Base-by-base conservation (phyloP, 805 yeast genomes). In the Kuraishia hungarica region DNA sequence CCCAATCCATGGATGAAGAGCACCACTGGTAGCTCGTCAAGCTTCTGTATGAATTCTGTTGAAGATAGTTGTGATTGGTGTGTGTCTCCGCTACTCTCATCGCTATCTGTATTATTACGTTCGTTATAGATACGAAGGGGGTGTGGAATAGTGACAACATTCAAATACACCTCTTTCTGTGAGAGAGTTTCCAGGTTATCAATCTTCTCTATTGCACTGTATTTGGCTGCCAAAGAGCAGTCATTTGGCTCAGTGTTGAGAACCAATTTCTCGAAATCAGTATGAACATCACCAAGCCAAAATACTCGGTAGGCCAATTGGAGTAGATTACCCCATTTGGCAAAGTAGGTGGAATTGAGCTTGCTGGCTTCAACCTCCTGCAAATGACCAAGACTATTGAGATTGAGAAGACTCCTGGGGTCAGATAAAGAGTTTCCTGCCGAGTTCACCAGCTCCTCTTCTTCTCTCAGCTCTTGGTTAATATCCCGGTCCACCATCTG, bases 1-100 rank as follows among this genome's bases (percentile, higher is more conserved):
- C 97, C 98, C 21, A 93, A 68, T 0, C 98, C 98, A 71, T 91
- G 97, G 20, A 92, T 64, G 55, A 90, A 80, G 1, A 89, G 69
- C 5, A 87, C 67, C 1, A 84, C 71, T 0, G 96, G 96, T 48
- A 82, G 64, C 15, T 72, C 72, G 23, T 74, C 53, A 6, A 51
- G 53, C 19, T 23, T n/a, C 22, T 51, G 26, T 26, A 51, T 17
- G 35, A 51, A 51, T 47, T 19, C 21, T 15, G 20, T n/a, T 11
- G 48, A 23, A 24, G 53, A 19, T 26, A 35, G 43, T 35, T 35
- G 43, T 35, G 43, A 35, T n/a, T 46, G 48, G 17, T 15, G 10
- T 23, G 50, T 21, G 22, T 21, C 26, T 13, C 26, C 50, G 13
- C 50, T n/a, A 21, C 50, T 21, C 26, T 21, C 50, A 47, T 10